These are phyloP conservation scores for Powellomyces hirtus DNA, from an alignment of 192 early-diverging fungal genomes.

Conservation along the genomic window DNA sequence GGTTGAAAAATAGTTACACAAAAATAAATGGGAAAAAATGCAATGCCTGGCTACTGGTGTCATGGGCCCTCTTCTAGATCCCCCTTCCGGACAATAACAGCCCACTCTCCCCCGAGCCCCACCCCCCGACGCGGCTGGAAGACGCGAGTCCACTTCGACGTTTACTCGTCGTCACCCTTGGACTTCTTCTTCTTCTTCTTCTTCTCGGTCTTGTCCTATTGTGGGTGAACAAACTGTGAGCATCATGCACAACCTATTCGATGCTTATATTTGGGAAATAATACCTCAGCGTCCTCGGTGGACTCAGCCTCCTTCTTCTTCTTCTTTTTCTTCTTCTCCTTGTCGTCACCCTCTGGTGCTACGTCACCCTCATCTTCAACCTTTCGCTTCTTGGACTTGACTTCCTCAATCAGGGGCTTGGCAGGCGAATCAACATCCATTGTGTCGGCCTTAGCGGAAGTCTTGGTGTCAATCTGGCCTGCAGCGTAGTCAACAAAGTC, in stretches of 20 bases:
- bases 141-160: too few relatives aligned
- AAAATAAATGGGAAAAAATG: too few relatives aligned
- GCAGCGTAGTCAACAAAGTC: slow-evolving; percentile 46
- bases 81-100: too few relatives aligned
- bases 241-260: background rate
- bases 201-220: slow-evolving; percentile 20
- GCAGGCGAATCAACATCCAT: slow-evolving; percentile 14
- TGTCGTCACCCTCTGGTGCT: slow-evolving; percentile 27
- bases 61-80: too few relatives aligned
- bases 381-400: slow-evolving; percentile 34
- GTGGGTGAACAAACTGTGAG: slow-evolving; percentile 7
- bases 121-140: too few relatives aligned
- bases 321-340: slow-evolving; percentile 43
- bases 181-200: slow-evolving; percentile 38
- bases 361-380: slow-evolving; percentile 34
- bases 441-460: slow-evolving; percentile 1
- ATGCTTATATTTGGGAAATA: too few relatives aligned
- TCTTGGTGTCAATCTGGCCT: slow-evolving; percentile 23
- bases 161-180: slow-evolving; percentile 13
- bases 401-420: slow-evolving; percentile 40
- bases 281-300: slow-evolving; percentile 16
- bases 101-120: too few relatives aligned
- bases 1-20: too few relatives aligned
- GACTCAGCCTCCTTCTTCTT: slow-evolving; percentile 29
- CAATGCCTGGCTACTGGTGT: too few relatives aligned